Evolutionary conservation across 345 rosid genomes (phyloP).

Genomic region (Mangifera indica): DNA sequence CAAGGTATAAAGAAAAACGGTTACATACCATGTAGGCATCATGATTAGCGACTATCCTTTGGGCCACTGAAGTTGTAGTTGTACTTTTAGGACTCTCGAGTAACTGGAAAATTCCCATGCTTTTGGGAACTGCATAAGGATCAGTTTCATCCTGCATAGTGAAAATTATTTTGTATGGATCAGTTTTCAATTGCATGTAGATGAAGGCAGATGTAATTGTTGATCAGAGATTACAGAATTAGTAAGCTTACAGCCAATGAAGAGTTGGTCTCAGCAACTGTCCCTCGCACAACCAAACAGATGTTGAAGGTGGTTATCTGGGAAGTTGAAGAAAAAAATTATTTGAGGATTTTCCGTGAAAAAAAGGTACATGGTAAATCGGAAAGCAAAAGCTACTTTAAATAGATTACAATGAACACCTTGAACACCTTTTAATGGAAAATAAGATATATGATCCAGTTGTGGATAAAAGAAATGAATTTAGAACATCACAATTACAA

Average conservation of each 20-base stretch:
- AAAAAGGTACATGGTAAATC: neutral
- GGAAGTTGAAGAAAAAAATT: neutral
- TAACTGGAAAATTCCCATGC: conserved; percentile 68
- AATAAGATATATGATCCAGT: neutral
- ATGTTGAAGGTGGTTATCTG: conserved; percentile 87
- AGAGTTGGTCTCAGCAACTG: conserved; percentile 64
- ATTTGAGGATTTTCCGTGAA: neutral
- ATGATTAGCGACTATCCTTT: conserved; percentile 81
- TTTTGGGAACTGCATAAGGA: conserved; percentile 73
- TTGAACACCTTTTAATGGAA: neutral
- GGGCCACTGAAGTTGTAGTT: conserved; percentile 74
- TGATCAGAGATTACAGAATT: neutral
- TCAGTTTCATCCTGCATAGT: conserved; percentile 57
- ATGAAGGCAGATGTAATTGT: neutral
- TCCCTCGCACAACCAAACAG: conserved; percentile 81
- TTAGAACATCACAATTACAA: neutral
- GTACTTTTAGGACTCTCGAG: conserved; percentile 72
- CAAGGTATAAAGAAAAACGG: neutral
- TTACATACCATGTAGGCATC: conserved; percentile 64
- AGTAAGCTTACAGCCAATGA: conserved; percentile 36
- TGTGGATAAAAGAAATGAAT: neutral
- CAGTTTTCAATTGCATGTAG: neutral
- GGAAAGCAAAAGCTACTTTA: neutral
- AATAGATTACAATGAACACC: neutral
- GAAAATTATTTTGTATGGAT: neutral